These are phyloP conservation scores for Russula vinacea DNA, from an alignment of 768 basidiomycete genomes.

Conservation along the genomic window DNA sequence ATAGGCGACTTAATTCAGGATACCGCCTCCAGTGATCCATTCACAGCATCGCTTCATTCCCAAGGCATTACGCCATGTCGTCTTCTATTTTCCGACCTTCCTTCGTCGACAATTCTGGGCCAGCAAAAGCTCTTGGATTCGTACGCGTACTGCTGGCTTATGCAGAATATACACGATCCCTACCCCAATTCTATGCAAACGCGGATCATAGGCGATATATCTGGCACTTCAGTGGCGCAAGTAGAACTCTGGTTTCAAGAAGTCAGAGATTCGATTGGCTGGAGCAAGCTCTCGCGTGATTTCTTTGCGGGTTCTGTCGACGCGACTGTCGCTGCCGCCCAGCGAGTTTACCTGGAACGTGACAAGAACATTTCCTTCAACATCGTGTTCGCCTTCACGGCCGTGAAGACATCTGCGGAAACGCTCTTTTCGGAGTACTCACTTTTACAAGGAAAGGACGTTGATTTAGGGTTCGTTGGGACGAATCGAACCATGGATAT, in stretches of 20 bases:
- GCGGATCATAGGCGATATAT: slow-evolving; percentile 10
- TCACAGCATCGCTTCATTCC: background rate
- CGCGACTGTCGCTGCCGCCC: slow-evolving; percentile 35
- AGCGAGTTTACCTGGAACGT: slow-evolving; percentile 32
- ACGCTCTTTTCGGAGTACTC: slow-evolving; percentile 35
- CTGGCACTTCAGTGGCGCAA: slow-evolving; percentile 12
- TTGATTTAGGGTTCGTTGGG: background rate
- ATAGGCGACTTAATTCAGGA: background rate
- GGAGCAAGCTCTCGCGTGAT: slow-evolving; percentile 25
- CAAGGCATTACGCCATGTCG: background rate
- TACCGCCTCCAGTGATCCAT: background rate
- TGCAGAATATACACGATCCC: slow-evolving; percentile 46
- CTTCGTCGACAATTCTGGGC: slow-evolving; percentile 2
- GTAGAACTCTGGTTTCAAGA: slow-evolving; percentile 30
- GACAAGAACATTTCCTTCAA: slow-evolving; percentile 23
- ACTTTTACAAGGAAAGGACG: background rate
- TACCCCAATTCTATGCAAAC: slow-evolving; percentile 43
- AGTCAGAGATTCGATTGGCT: slow-evolving; percentile 30
- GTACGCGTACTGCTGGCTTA: slow-evolving; percentile 14
- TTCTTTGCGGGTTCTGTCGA: slow-evolving; percentile 32
- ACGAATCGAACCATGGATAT: background rate
- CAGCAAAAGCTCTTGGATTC: slow-evolving; percentile 5
- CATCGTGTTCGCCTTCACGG: slow-evolving; percentile 30
- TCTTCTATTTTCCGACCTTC: background rate
- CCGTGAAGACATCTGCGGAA: slow-evolving; percentile 35